Conservation (phyloP, 345 rosid genomes). For the Draba incana region DNA sequence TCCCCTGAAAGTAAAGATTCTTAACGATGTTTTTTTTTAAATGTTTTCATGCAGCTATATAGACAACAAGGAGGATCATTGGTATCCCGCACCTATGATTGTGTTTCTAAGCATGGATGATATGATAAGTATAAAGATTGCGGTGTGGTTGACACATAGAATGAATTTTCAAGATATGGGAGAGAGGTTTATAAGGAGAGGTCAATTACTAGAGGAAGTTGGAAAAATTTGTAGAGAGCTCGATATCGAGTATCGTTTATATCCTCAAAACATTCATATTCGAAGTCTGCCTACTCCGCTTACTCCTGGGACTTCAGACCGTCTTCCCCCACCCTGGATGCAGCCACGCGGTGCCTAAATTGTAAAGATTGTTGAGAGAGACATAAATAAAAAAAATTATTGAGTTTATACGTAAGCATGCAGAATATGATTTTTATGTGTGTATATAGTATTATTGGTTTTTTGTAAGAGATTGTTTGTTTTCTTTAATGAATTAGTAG, state of each 20-base stretch:
- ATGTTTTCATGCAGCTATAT: constrained; percentile 47
- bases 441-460: constrained; percentile 19
- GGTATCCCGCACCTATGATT: constrained; percentile 69
- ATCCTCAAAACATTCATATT: constrained; percentile 61
- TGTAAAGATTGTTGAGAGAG: background rate
- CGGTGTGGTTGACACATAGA: constrained; percentile 68
- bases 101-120: constrained; percentile 60
- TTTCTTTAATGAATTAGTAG: background rate
- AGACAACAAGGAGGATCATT: constrained; percentile 75
- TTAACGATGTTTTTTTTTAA: background rate
- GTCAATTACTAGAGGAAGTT: constrained; percentile 68
- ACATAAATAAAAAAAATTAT: background rate
- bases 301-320: constrained; percentile 39
- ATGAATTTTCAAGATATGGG: constrained; percentile 90
- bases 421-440: constrained; percentile 9
- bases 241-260: constrained; percentile 76
- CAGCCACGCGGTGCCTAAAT: constrained; percentile 30
- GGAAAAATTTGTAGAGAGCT: constrained; percentile 69
- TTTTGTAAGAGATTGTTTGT: background rate
- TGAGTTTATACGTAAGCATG: background rate
- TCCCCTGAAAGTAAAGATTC: constrained; percentile 21
- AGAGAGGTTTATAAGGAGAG: constrained; percentile 63
- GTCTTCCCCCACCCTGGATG: constrained; percentile 52
- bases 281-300: constrained; percentile 52
- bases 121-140: constrained; percentile 60